phyloP scores from a whole-genome alignment of 345 rosid species.

The Pistacia atlantica region DNA sequence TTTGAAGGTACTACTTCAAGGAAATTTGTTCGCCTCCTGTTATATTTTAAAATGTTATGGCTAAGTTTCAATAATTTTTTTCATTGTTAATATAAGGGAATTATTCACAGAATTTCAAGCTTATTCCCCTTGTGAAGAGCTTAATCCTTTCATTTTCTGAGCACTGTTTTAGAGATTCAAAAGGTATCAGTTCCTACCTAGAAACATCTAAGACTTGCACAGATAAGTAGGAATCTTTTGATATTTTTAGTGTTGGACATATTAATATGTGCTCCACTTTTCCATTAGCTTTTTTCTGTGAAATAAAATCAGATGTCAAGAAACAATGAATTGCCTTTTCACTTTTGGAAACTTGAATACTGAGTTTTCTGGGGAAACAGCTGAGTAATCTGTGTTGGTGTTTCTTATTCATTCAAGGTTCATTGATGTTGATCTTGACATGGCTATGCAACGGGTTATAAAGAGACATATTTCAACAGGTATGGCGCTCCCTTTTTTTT shows the following conservation, averaged over 20 bases:
- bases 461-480: slow-evolving; percentile 82
- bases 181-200: neutral
- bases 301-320: neutral
- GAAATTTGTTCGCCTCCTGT: neutral
- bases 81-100: neutral
- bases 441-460: slow-evolving; percentile 75
- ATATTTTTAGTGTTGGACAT: neutral
- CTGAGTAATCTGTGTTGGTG: slow-evolving; percentile 2
- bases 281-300: neutral
- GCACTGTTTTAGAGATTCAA: neutral
- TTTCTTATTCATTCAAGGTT: slow-evolving; percentile 50
- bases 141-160: neutral
- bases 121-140: neutral
- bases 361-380: slow-evolving; percentile 5
- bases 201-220: neutral
- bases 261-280: neutral
- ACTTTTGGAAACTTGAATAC: neutral
- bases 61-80: neutral
- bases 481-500: slow-evolving; percentile 19
- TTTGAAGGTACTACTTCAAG: neutral
- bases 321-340: neutral
- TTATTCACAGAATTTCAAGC: neutral
- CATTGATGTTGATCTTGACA: slow-evolving; percentile 73
- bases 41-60: neutral
- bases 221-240: neutral